These are phyloP conservation scores for Citrus trifoliata DNA, from an alignment of 345 rosid genomes.

Conservation along the genomic window DNA sequence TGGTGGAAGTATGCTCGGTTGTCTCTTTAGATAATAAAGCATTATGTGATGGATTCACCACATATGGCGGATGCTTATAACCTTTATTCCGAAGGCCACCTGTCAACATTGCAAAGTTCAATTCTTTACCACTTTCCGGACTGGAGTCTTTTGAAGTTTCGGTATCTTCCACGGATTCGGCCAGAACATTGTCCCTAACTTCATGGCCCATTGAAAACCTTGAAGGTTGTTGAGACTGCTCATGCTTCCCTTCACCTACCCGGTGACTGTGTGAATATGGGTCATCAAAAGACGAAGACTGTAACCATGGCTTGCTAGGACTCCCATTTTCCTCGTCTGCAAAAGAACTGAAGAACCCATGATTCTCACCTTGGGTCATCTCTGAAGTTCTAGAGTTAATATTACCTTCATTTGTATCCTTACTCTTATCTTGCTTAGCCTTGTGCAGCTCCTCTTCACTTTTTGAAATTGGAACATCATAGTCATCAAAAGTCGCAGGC, in stretches of 20 bases:
- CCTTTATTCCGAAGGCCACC: slow-evolving; percentile 57
- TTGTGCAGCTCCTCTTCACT: slow-evolving; percentile 41
- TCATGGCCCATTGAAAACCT: slow-evolving; percentile 27
- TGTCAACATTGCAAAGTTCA: slow-evolving; percentile 41
- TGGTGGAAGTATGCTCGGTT: slow-evolving; percentile 26
- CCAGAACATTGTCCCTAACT: slow-evolving; percentile 31
- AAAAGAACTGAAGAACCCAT: not conserved
- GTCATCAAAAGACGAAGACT: slow-evolving; percentile 9
- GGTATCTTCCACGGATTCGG: slow-evolving; percentile 31
- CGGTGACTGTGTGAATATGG: slow-evolving; percentile 3
- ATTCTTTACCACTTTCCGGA: slow-evolving; percentile 36
- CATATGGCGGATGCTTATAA: slow-evolving; percentile 43
- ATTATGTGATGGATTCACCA: slow-evolving; percentile 25
- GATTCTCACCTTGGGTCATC: not conserved
- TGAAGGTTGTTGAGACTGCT: slow-evolving; percentile 18
- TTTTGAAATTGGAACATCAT: slow-evolving; percentile 42
- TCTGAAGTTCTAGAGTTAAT: slow-evolving; percentile 17
- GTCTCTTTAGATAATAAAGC: slow-evolving; percentile 28
- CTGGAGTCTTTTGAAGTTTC: slow-evolving; percentile 28
- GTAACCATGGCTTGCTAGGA: not conserved
- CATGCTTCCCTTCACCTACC: slow-evolving; percentile 18
- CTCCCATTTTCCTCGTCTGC: slow-evolving; percentile 9
- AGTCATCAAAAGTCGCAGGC: slow-evolving; percentile 60
- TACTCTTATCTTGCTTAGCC: slow-evolving; percentile 19
- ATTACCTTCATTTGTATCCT: not conserved